Percentiles rank a stretch among this genome's conserved stretches.
These are phyloP conservation scores for Fusarium temperatum DNA, from an alignment of 2,329 filamentous ascomycete species.

Conservation along the genomic window DNA sequence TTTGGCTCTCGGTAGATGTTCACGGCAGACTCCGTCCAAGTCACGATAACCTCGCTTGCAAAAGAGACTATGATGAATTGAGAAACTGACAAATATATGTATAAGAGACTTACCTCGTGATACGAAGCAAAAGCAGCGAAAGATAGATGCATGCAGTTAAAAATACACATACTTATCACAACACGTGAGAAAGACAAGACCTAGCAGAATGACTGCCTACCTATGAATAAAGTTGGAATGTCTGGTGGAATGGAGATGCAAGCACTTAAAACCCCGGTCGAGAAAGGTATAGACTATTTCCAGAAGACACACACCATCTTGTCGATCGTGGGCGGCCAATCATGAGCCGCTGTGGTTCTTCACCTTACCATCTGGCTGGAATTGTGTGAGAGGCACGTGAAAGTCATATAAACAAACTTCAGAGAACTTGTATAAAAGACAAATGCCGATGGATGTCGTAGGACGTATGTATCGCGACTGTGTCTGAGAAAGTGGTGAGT, in stretches of 20 bases:
- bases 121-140: background rate
- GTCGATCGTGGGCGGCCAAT: conserved; percentile 26
- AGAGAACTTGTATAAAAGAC: background rate
- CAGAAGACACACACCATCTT: conserved; percentile 8
- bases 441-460: background rate
- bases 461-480: background rate
- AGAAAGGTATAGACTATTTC: conserved; percentile 22
- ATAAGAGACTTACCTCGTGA: background rate
- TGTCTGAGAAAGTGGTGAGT: background rate
- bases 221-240: background rate
- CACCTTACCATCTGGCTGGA: conserved; percentile 29
- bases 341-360: conserved; percentile 17
- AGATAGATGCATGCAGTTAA: background rate
- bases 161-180: background rate
- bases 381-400: conserved; percentile 16
- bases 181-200: background rate
- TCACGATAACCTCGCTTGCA: conserved; percentile 5
- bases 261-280: conserved; percentile 43
- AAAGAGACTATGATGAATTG: background rate
- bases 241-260: conserved; percentile 25
- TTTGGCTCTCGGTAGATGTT: conserved; percentile 16
- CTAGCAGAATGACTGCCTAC: background rate
- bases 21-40: conserved; percentile 1
- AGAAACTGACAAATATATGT: background rate
- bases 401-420: background rate